Evolutionary conservation across 2,329 filamentous ascomycete species (phyloP), one percentile per base, ranked within the genome.

Genomic region (Ascochyta rabiei): DNA sequence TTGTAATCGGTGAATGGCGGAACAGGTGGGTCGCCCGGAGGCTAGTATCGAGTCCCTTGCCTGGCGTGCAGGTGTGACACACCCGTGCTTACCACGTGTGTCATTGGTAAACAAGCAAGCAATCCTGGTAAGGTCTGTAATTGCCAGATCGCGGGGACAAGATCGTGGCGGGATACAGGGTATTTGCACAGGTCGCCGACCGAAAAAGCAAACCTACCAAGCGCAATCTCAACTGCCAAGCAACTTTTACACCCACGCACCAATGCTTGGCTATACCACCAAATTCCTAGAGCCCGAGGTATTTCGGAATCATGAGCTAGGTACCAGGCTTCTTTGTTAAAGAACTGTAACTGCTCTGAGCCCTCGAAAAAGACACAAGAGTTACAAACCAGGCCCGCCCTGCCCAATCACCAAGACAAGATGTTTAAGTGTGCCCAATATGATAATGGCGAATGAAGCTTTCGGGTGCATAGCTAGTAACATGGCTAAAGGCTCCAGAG

Each of bases 401-500:
- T 16, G 12, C 45, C 16, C 28, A 12, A 28, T 19, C 26, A 16
- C 8, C 10, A 12, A 9, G 5, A 4, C 3, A 16, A 7, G 18
- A 8, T 6, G 4, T 12, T 28, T 8, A 3, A 8, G 16, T 23
- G 18, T n/a, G 23, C 31, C 23, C 19, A 9, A 34, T 26, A 19
- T 37, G 23, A 3, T 16, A 16, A 12, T 12, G 18, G 12, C n/a
- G 15, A 41, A n/a, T 15, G 16, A 24, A 28, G 18, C 9, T 15
- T 30, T 23, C 12, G 6, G 13, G 37, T 15, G 18, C 35, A 13
- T 3, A 19, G 23, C 12, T 33, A 16, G 13, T 8, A 8, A 5
- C 9, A n/a, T 18, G 21, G 12, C 34, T 37, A 57, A 24, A 47
- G 19, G 31, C 45, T 59, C 86, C 86, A 88, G 30, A 87, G 69